Evolutionary conservation across 2,329 filamentous ascomycete genomes (phyloP).

Genomic region (Ophiostoma ips): DNA sequence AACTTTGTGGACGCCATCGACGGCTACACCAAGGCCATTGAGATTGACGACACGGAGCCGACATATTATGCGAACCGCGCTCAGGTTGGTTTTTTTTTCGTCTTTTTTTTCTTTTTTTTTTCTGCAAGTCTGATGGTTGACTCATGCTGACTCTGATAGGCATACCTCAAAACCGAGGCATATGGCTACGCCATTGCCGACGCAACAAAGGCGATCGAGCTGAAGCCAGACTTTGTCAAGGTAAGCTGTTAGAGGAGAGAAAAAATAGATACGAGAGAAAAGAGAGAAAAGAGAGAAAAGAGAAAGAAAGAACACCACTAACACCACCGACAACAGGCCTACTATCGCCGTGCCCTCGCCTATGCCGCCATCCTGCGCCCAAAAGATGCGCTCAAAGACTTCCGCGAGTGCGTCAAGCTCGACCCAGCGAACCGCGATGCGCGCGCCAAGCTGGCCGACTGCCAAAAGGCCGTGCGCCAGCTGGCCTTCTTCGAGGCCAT

Average conservation of each 20-base stretch:
- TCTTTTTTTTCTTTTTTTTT: not conserved
- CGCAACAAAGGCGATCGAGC: constrained; percentile 78
- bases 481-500: constrained; percentile 91
- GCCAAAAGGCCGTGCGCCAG: constrained; percentile 86
- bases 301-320: not conserved
- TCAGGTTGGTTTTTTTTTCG: constrained; percentile 61
- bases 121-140: too few relatives aligned
- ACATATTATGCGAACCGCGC: constrained; percentile 91
- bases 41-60: constrained; percentile 66
- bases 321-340: constrained; percentile 60
- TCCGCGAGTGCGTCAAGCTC: constrained; percentile 77
- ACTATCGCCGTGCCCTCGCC: constrained; percentile 84
- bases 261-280: not conserved
- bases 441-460: constrained; percentile 79
- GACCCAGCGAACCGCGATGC: constrained; percentile 83
- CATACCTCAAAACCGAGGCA: constrained; percentile 87
- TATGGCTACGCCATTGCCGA: constrained; percentile 89
- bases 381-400: constrained; percentile 79
- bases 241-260: constrained; percentile 29
- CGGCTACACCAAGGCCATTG: constrained; percentile 78
- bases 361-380: constrained; percentile 83
- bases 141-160: constrained; percentile 35
- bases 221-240: constrained; percentile 82
- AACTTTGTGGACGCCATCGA: constrained; percentile 76
- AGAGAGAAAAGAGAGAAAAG: not conserved